Evolutionary conservation across 192 early-diverging fungal genomes (phyloP), one percentile per base, ranked within the genome.

Genomic region (Obelidium mucronatum): DNA sequence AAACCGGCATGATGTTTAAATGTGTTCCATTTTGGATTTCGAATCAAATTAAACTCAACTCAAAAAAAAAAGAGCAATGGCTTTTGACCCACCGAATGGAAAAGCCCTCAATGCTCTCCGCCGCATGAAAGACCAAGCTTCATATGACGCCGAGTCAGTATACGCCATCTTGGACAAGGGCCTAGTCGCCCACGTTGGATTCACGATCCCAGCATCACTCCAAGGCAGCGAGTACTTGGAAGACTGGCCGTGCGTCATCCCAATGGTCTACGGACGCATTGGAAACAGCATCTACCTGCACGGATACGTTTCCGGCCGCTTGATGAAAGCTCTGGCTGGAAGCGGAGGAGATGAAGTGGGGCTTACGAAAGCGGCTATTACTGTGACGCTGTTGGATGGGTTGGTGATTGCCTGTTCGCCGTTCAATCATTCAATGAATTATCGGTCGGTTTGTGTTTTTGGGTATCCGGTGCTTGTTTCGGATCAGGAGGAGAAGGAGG

Each of bases 201-300:
- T 88, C 77, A 79, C 77, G 5, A 5, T 68, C 30, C 73, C 67
- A 1, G 36, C 56, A 5, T 73, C 71, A 0, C 3, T 73, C 22
- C 30, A 53, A 6, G 55, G 55, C 3, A 64, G 48, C 33, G 44
- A 77, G 34, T 33, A 69, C 40, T 26, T 28, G 4, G 85, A 86
- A 42, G 85, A 83, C 22, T 81, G 75, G 80, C 87, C 87, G 0
- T 75, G 79, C 55, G 87, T 88, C n/a, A 85, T 88, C 56, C 87
- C 87, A 17, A 88, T 88, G 87, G 84, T 78, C 51, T 86, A 87
- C 53, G 87, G 81, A 24, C 81, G 87, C 6, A 75, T 73, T 22
- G 85, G 79, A 3, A 77, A 84, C 69, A 79, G 53, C 28, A 65
- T 88, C 31, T 88, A 87, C 56, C n/a, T 88, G 26, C 87, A 88